Base-by-base conservation (phyloP, 768 basidiomycete species). In the Suillus bovinus region DNA sequence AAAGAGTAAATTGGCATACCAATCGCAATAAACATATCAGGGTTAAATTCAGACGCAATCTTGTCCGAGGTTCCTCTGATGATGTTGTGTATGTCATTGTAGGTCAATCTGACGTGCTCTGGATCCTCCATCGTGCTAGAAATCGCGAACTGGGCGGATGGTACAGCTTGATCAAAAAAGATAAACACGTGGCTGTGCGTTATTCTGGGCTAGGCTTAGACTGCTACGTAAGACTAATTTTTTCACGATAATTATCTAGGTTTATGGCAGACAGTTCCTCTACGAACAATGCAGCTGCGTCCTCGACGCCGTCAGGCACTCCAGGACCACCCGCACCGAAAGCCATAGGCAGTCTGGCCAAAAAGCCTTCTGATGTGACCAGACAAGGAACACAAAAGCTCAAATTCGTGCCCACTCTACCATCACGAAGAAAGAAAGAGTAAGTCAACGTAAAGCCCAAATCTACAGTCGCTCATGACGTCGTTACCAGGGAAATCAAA, bases 51-150 rank as follows among this genome's bases (percentile, higher is more conserved):
- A 5, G 73, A 73, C 36, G 86, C 88, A 69, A 98, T 94, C 69
- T 83, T 80, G 54, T 80, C 80, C 1, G 89, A 86, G 2, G 82
- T 80, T 14, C 76, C 78, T 68, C 86, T 86, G 68, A 96, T 94
- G 64, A 94, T 82, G 67, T 92, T 92, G 81, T 97, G 95, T 60
- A 96, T 87, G 57, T 96, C 90, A 69, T 96, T 96, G 80, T 97
- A 97, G 22, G 93, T 96, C 61, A 88, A 80, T 61, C 80, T 86
- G 72, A 84, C 68, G 71, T 93, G 91, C 69, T 87, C 74, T 44
- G 85, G 79, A 70, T 79, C 78, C 49, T 24, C 63, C 74, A 81
- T 77, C 53, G 69, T 69, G 60, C 14, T 8, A 54, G 11, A 31
- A 24, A 22, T 13, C 33, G 29, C 39, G 50, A 52, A 31, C 2